Base-by-base conservation (phyloP, 116 monocot genomes). In the Cymodocea nodosa region DNA sequence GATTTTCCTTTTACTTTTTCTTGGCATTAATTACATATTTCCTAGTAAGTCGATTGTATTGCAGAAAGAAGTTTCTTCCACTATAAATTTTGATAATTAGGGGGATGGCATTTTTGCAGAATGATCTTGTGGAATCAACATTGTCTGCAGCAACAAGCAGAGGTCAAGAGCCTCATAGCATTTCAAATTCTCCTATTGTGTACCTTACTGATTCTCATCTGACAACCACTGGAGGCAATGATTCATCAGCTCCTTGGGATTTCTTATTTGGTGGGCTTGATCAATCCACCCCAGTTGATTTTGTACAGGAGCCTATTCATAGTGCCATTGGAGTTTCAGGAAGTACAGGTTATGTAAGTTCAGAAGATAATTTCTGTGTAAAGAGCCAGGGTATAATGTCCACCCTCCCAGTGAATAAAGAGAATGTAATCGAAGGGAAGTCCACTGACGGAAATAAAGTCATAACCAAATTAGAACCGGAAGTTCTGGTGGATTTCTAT, bases 401-500 rank as follows among this genome's bases (percentile, higher is more conserved):
- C 35, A 34, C 23, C 11, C 52, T 36, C 19, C 22, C 35, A 23
- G 36, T 55, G 15, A 55, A 67, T 56, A 52, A 30, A 55, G 19
- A 35, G 17, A 65, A 65, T 65, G 22, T 44, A 64, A 22, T 44
- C 10, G 16, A 19, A 36, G 44, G 4, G 9, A 44, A 44, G 10
- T 50, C 23, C 44, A 5, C 24, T 15, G 65, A 65, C 50, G 19
- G 14, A 44, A 39, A 23, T 50, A 14, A 51, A 9, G 51, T 65
- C 18, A n/a, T 37, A 23, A 35, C 67, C 16, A 13, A 71, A 62
- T 65, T 50, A 14, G 40, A 34, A 55, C 59, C 64, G 16, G 40
- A 65, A 24, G 20, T 10, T 67, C 24, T 65, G 55, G 1, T 83
- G 23, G 62, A 73, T 48, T 57, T 76, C 40, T 83, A 79, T 52